A percentile compares a stretch with the other conserved stretches of the same genome.
phyloP scores from a whole-genome alignment of 2,329 filamentous ascomycete genomes.

The Neopestalotiopsis sp. region DNA sequence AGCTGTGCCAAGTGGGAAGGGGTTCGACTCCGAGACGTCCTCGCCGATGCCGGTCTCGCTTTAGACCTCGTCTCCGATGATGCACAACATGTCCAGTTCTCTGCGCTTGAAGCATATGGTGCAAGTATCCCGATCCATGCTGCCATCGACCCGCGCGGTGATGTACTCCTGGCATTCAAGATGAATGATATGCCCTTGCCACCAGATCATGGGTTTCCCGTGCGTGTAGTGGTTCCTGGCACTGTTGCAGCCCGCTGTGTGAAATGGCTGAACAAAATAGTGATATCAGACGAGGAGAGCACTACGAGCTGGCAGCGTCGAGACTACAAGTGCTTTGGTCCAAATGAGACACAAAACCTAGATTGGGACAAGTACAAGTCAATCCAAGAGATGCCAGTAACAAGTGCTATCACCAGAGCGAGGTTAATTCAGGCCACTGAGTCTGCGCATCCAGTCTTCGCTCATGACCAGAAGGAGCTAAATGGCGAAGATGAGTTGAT shows the following conservation, averaged over 20 bases:
- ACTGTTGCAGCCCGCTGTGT: conserved; percentile 70
- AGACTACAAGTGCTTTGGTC: conserved; percentile 73
- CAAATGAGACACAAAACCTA: conserved; percentile 60
- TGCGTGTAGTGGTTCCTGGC: conserved; percentile 67
- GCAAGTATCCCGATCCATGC: conserved; percentile 65
- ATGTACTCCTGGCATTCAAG: conserved; percentile 69
- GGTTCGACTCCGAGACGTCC: conserved; percentile 49
- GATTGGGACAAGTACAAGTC: conserved; percentile 67
- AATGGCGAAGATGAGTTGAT: conserved; percentile 26
- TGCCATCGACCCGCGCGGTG: conserved; percentile 62
- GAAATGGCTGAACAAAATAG: conserved; percentile 71
- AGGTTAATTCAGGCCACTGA: conserved; percentile 23
- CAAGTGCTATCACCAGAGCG: conserved; percentile 64
- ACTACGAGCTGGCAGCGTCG: conserved; percentile 68
- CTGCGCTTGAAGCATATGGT: conserved; percentile 64
- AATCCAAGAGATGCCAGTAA: conserved; percentile 73
- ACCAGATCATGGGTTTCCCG: conserved; percentile 69
- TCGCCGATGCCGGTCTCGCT: conserved; percentile 44
- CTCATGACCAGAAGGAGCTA: neutral
- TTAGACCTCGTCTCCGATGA: conserved; percentile 34
- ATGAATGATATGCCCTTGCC: conserved; percentile 71
- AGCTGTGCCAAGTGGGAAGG: conserved; percentile 52
- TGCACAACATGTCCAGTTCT: conserved; percentile 47
- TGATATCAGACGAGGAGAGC: conserved; percentile 70
- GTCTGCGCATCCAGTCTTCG: conserved; percentile 15